A percentile compares a stretch with the other conserved stretches of the same genome.
phyloP scores from a whole-genome alignment of 768 basidiomycete species.

The Trametopsis cervina region DNA sequence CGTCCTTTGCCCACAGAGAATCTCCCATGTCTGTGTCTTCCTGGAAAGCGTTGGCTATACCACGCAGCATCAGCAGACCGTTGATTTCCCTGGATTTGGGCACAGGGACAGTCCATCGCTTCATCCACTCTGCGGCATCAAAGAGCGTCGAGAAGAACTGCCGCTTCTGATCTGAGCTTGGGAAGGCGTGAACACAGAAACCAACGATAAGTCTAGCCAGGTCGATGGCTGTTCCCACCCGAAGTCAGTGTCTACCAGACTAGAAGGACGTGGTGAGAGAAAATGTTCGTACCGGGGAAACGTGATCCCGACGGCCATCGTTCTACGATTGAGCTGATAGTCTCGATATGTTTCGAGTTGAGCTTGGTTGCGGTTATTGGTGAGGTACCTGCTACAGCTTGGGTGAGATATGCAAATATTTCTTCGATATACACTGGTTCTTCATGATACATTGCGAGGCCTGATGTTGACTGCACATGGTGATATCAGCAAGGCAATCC shows the following conservation, averaged over 20 bases:
- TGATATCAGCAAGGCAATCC: not conserved
- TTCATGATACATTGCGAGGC: slow-evolving; percentile 64
- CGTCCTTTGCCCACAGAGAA: slow-evolving; percentile 46
- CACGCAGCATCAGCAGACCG: slow-evolving; percentile 69
- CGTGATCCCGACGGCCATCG: slow-evolving; percentile 70
- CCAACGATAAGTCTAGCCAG: slow-evolving; percentile 71
- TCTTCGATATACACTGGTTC: slow-evolving; percentile 56
- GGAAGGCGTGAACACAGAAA: slow-evolving; percentile 49
- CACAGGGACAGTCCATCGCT: slow-evolving; percentile 47
- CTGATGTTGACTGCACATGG: slow-evolving; percentile 50
- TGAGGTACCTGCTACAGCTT: slow-evolving; percentile 33
- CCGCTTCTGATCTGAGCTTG: slow-evolving; percentile 35
- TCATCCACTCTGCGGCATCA: slow-evolving; percentile 58
- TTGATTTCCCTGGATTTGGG: slow-evolving; percentile 81
- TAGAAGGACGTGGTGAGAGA: not conserved
- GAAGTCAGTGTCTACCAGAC: not conserved
- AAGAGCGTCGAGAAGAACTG: slow-evolving; percentile 58
- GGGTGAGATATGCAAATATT: slow-evolving; percentile 50
- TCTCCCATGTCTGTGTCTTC: slow-evolving; percentile 39
- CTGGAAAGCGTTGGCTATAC: slow-evolving; percentile 73
- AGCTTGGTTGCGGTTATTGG: slow-evolving; percentile 25
- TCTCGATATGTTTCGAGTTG: slow-evolving; percentile 48
- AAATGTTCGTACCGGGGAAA: slow-evolving; percentile 52
- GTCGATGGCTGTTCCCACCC: slow-evolving; percentile 75
- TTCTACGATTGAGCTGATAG: slow-evolving; percentile 54